Evolutionary conservation across 2,329 filamentous ascomycete genomes (phyloP), one percentile per base, ranked within the genome.

Genomic region (Colletotrichum australisinense): DNA sequence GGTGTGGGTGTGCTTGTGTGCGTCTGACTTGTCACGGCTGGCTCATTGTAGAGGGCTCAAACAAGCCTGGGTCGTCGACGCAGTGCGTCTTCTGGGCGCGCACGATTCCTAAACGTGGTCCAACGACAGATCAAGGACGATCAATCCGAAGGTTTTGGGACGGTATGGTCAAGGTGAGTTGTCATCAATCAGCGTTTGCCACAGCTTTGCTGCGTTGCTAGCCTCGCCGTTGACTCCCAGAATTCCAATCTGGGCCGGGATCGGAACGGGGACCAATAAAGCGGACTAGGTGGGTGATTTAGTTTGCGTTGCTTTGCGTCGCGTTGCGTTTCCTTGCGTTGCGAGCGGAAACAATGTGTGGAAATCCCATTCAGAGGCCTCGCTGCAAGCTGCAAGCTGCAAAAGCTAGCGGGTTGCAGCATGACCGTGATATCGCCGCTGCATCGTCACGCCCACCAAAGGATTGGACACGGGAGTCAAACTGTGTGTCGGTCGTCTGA

Each of bases 181-280:
- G 56, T 28, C 63, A 59, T 72, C 72, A 74, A 74, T 58, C 72
- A 74, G 63, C 62, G 30, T 32, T 59, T 74, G 72, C 72, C 72
- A 72, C 72, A 71, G 68, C 35, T 35, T 56, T 64, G 67, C 16
- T 73, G 67, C 71, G 55, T 66, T 52, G 67, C 49, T 69, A 46
- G 55, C 67, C 42, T 70, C 42, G 9, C 53, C 35, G 11, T 46
- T 24, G n/a, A 30, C 22, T 58, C 35, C n/a, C 52, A 30, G 26
- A n/a, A n/a, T 69, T 58, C 22, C 38, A 46, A 9, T 14, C 26
- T 26, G 26, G 32, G 30, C 56, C 71, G 46, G 42, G 22, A 57
- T 66, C 71, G 67, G 56, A 60, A 57, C 62, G 19, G 42, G 28
- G 28, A 24, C 42, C 24, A 22, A 52, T 28, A 32, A 38, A 59